Evolutionary conservation across 257 asterid genomes (phyloP), one percentile per base, ranked within the genome.

Genomic region (Solanum appendiculatum): DNA sequence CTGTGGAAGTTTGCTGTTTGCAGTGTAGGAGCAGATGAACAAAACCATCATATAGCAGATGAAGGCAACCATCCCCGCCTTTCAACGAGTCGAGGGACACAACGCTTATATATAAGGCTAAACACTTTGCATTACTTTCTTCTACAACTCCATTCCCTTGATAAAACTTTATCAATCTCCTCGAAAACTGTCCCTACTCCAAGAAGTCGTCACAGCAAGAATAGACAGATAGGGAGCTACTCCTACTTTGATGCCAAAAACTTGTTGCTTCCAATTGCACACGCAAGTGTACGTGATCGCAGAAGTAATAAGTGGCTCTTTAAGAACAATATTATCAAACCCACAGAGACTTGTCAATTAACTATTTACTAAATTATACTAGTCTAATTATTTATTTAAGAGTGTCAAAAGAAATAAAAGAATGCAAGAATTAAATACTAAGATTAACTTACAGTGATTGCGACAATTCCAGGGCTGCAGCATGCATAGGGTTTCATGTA

Each of bases 11-110:
- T 88, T 85, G 99, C 99, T 12, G 94, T 97, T 3, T 94, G 99
- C 88, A 89, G 92, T 75, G 93, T 91, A 23, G 95, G 95, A 25
- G 20, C 63, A 3, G 97, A 93, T 2, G 92, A 93, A 68, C 90
- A 91, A 1, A 58, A 83, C 82, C 92, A 89, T 10, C 84, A 39
- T 23, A 34, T 75, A 31, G 1, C 39, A 31, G 89, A 89, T 1
- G 97, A 94, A 87, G 95, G 92, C 34, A 90, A 93, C 33, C 91
- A 92, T 51, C 97, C 98, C 6, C 98, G 97, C 13, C 98, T 96
- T 13, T 93, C 98, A 2, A 94, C 98, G 0, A 97, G 99, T 63
- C 96, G 98, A 2, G 99, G 99, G 29, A 97, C 99, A 0, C 99
- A 97, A 69, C 99, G 99, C 64, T 93, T 95, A 40, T 97, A 97